phyloP scores from a whole-genome alignment of 192 early-diverging fungal genomes.

The Linnemannia zychae region DNA sequence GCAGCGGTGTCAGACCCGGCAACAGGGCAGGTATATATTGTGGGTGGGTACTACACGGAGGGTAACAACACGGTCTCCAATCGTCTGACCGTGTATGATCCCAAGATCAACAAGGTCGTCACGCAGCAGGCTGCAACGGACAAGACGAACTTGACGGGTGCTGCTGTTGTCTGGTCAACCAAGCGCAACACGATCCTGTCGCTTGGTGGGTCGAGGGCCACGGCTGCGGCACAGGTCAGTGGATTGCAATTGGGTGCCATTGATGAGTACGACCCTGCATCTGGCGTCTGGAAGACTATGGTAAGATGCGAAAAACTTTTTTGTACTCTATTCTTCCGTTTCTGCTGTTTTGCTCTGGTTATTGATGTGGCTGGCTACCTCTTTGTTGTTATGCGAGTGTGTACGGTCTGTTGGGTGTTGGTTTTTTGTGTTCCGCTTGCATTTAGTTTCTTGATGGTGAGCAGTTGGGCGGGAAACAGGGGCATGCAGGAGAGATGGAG shows the following conservation, averaged over 20 bases:
- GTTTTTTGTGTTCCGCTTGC: neutral
- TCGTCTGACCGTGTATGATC: constrained; percentile 30
- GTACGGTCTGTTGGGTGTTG: neutral
- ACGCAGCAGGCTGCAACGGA: neutral
- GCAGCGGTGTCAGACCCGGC: constrained; percentile 17
- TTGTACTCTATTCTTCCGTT: neutral
- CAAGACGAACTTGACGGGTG: constrained; percentile 22
- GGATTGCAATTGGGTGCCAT: constrained; percentile 16
- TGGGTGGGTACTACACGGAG: constrained; percentile 29
- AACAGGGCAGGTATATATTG: constrained; percentile 33
- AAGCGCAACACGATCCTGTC: constrained; percentile 21
- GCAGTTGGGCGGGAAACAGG: neutral
- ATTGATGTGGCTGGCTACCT: neutral
- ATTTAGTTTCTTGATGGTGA: neutral
- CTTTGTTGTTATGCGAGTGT: neutral
- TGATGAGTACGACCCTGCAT: constrained; percentile 23
- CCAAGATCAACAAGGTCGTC: neutral
- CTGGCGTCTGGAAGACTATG: constrained; percentile 15
- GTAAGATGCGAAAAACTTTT: neutral
- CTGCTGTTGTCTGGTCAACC: constrained; percentile 34
- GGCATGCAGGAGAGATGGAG: neutral
- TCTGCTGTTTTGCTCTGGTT: neutral
- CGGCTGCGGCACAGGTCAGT: neutral
- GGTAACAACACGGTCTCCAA: constrained; percentile 18
- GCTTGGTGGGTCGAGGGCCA: constrained; percentile 38